Evolutionary conservation across 2,329 filamentous ascomycete genomes (phyloP).

Genomic region (Neodidymelliopsis sp.): DNA sequence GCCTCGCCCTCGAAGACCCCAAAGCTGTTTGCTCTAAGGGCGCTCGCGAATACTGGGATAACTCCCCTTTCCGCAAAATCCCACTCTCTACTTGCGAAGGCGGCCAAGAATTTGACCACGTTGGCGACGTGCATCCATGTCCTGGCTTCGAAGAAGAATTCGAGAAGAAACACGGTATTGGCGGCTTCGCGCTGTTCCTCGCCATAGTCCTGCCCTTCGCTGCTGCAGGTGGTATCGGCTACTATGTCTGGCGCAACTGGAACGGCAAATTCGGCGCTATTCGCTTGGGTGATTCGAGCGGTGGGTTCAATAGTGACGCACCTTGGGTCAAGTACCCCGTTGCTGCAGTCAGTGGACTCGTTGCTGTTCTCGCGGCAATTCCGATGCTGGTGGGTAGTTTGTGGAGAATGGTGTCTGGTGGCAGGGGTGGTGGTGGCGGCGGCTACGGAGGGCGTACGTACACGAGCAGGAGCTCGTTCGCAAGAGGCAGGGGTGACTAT

Average conservation of each 20-base stretch:
- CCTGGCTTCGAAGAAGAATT: constrained; percentile 84
- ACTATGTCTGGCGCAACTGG: constrained; percentile 86
- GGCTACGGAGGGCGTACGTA: constrained; percentile 71
- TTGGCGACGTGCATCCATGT: constrained; percentile 68
- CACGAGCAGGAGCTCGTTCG: constrained; percentile 88
- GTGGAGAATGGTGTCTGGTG: constrained; percentile 68
- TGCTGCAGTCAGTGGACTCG: constrained; percentile 56
- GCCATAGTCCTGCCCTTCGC: constrained; percentile 79
- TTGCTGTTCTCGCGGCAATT: constrained; percentile 62
- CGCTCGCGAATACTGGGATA: constrained; percentile 80
- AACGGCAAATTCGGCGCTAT: constrained; percentile 89
- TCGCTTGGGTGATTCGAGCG: constrained; percentile 74
- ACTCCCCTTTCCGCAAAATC: constrained; percentile 87
- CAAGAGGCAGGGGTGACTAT: constrained; percentile 86
- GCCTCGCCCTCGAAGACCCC: constrained; percentile 71
- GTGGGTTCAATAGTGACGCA: constrained; percentile 67
- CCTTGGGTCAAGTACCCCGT: constrained; percentile 81
- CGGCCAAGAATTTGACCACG: constrained; percentile 77
- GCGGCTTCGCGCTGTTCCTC: constrained; percentile 81
- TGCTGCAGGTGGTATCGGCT: constrained; percentile 76
- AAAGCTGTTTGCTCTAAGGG: constrained; percentile 68
- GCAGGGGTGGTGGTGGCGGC: constrained; percentile 54
- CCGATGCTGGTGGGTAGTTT: constrained; percentile 77
- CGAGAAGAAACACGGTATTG: constrained; percentile 72
- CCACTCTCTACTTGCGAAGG: constrained; percentile 86